Conservation (phyloP, 352 stramenopile genomes). For the Phytophthora cryptogea region DNA sequence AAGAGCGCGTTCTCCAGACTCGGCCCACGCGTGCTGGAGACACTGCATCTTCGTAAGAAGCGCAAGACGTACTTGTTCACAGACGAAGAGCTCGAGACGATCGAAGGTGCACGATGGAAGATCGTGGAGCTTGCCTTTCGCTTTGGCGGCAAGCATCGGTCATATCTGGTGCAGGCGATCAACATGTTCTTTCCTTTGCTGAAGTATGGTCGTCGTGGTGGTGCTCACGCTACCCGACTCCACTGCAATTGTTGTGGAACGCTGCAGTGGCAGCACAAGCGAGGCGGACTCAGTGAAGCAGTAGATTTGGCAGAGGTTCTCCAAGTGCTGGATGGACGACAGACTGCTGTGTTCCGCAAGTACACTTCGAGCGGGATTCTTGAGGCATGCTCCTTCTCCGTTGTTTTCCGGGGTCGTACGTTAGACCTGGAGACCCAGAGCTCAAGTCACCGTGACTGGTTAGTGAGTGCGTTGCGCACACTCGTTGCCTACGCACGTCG, state of each 20-base stretch:
- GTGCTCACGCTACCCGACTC: constrained; percentile 68
- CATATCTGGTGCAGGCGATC: constrained; percentile 85
- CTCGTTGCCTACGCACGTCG: constrained; percentile 74
- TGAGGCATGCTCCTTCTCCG: constrained; percentile 66
- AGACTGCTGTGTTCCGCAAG: constrained; percentile 83
- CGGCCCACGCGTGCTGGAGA: constrained; percentile 61
- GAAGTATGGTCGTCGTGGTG: constrained; percentile 81
- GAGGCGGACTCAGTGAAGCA: constrained; percentile 63
- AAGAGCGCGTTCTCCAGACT: constrained; percentile 64
- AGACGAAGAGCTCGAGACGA: constrained; percentile 76
- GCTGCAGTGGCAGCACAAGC: constrained; percentile 88
- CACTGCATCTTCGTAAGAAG: constrained; percentile 66
- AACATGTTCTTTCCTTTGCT: constrained; percentile 86
- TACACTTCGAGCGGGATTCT: constrained; percentile 50
- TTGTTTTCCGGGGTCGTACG: constrained; percentile 77
- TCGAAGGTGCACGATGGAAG: constrained; percentile 85
- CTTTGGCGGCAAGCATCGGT: constrained; percentile 83
- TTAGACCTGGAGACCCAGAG: constrained; percentile 83
- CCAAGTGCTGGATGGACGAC: constrained; percentile 67
- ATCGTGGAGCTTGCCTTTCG: constrained; percentile 87
- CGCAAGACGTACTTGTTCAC: constrained; percentile 79
- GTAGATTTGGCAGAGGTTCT: constrained; percentile 78
- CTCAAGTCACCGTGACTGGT: constrained; percentile 78
- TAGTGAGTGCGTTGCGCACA: constrained; percentile 76
- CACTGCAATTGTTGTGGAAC: constrained; percentile 84